Conservation (phyloP, 805 yeast genomes). For the Wickerhamomyces rabaulensis region DNA sequence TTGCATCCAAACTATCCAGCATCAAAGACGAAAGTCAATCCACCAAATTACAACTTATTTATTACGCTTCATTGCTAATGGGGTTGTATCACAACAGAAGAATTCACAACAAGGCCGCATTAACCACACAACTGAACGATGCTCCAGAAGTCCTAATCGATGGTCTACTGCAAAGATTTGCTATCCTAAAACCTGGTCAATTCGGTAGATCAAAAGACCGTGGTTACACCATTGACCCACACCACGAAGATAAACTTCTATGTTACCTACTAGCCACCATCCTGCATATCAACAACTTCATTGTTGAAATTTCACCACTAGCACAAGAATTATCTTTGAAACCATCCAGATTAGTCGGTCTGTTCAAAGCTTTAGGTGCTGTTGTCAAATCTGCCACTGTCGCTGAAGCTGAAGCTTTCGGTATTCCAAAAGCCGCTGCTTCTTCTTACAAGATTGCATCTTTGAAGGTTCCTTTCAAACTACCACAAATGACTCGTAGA, state of each 20-base stretch:
- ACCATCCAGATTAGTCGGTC: slow-evolving; percentile 61
- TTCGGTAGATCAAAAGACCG: slow-evolving; percentile 73
- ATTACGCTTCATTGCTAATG: slow-evolving; percentile 71
- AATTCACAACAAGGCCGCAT: slow-evolving; percentile 48
- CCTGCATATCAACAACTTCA: slow-evolving; percentile 70
- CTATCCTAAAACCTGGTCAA: slow-evolving; percentile 57
- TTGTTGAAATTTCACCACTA: slow-evolving; percentile 71
- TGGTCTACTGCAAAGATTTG: slow-evolving; percentile 65
- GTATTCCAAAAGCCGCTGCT: slow-evolving; percentile 55
- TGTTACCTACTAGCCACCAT: slow-evolving; percentile 71
- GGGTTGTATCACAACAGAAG: slow-evolving; percentile 79
- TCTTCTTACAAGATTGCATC: slow-evolving; percentile 72
- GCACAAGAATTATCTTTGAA: slow-evolving; percentile 81
- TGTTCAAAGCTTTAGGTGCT: slow-evolving; percentile 83
- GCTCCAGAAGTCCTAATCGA: slow-evolving; percentile 74
- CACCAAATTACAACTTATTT: slow-evolving; percentile 62
- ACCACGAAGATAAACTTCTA: slow-evolving; percentile 77
- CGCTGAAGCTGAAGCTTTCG: slow-evolving; percentile 71
- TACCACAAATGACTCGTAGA: slow-evolving; percentile 77
- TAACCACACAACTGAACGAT: slow-evolving; percentile 55
- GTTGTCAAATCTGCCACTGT: slow-evolving; percentile 63
- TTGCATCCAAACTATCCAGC: slow-evolving; percentile 39
- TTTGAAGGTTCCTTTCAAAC: slow-evolving; percentile 80
- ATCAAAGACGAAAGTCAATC: slow-evolving; percentile 40
- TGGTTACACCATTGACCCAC: slow-evolving; percentile 80